Percentiles rank a stretch among this genome's conserved stretches.
These are phyloP conservation scores for Irineochytrium annulatum DNA, from an alignment of 192 early-diverging fungal species.

Conservation along the genomic window DNA sequence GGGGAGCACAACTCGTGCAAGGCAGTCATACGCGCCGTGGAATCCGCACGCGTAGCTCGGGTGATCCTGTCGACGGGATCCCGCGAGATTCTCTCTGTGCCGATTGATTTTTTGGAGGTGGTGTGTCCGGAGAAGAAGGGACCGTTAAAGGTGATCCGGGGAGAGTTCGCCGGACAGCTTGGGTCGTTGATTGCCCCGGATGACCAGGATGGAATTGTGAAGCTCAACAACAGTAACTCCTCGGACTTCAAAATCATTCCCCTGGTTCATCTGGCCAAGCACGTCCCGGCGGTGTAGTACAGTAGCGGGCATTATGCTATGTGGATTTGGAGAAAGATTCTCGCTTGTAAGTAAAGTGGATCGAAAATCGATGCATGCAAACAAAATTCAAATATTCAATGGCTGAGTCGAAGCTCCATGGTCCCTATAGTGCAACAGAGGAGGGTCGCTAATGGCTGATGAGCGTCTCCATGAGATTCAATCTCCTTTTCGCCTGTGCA, in stretches of 20 bases:
- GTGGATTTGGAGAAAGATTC: too few relatives aligned
- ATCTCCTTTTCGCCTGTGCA: too few relatives aligned
- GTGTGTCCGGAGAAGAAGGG: conserved; percentile 30
- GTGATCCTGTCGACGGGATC: conserved; percentile 4
- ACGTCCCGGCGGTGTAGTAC: too few relatives aligned
- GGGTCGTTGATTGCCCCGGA: conserved; percentile 34
- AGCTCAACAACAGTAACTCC: conserved; percentile 13
- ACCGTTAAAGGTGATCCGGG: conserved; percentile 25
- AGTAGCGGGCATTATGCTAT: too few relatives aligned
- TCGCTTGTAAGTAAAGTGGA: too few relatives aligned
- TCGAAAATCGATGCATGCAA: too few relatives aligned
- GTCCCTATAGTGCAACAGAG: too few relatives aligned
- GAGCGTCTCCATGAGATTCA: too few relatives aligned
- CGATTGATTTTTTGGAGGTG: conserved; percentile 18
- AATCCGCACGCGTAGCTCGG: conserved; percentile 9
- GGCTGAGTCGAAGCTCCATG: too few relatives aligned
- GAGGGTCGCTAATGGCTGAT: too few relatives aligned
- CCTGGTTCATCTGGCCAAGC: background rate
- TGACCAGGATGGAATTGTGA: conserved; percentile 34
- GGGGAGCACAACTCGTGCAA: conserved; percentile 15
- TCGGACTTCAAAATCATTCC: background rate
- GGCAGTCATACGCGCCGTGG: conserved; percentile 18
- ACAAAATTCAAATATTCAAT: too few relatives aligned
- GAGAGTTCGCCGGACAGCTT: conserved; percentile 14
- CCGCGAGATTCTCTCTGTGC: background rate